These are phyloP conservation scores for Sclerotiophoma versabilis DNA, from an alignment of 2,329 filamentous ascomycete genomes.

Conservation along the genomic window DNA sequence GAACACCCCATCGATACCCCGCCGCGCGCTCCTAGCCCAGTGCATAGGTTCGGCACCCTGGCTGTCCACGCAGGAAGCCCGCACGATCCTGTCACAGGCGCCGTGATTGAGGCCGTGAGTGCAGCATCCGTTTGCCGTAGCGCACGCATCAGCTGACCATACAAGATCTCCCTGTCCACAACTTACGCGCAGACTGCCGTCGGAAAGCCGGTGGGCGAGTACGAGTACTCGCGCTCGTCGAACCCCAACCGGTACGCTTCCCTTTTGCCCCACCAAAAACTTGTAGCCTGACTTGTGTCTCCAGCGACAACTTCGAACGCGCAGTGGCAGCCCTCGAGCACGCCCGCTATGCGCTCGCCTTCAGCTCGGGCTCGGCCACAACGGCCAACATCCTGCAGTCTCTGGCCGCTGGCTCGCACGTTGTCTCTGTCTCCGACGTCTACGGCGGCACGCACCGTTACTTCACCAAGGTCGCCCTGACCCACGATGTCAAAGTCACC, in stretches of 20 bases:
- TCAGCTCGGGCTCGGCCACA: constrained; percentile 91
- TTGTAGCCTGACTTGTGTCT: constrained; percentile 19
- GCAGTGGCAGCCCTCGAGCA: constrained; percentile 92
- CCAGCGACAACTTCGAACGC: constrained; percentile 85
- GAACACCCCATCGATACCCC: constrained; percentile 73
- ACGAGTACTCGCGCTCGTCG: constrained; percentile 91
- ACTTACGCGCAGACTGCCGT: constrained; percentile 93
- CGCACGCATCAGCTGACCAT: constrained; percentile 13
- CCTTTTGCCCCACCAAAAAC: not conserved
- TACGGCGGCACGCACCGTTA: constrained; percentile 98
- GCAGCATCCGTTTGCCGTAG: not conserved
- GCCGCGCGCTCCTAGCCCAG: constrained; percentile 74
- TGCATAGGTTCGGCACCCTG: constrained; percentile 86
- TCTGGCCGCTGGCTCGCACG: constrained; percentile 87
- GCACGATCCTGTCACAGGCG: constrained; percentile 89
- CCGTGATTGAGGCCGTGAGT: constrained; percentile 84
- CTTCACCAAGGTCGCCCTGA: constrained; percentile 96
- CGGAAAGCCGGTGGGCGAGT: constrained; percentile 83
- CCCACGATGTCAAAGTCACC: constrained; percentile 92
- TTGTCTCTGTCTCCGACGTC: constrained; percentile 95
- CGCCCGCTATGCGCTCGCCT: constrained; percentile 90
- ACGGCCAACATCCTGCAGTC: constrained; percentile 94
- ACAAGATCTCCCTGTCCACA: constrained; percentile 87
- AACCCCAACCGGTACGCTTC: constrained; percentile 79
- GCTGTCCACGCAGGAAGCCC: constrained; percentile 93